Evolutionary conservation across 139 green algal genomes (phyloP).

Genomic region (Yamagishiella unicocca): DNA sequence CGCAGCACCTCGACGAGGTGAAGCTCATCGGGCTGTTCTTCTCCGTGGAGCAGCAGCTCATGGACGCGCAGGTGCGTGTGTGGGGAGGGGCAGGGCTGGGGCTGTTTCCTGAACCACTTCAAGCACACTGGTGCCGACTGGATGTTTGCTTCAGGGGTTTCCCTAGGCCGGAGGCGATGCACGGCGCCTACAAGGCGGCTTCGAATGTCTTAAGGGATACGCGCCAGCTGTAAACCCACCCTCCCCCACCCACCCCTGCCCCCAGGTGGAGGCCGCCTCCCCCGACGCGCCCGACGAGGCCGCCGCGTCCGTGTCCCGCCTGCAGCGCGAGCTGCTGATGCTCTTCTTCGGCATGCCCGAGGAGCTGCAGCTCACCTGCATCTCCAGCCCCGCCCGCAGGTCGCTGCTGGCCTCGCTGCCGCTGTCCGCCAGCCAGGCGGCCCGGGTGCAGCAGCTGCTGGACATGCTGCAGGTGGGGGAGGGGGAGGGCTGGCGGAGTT

Average conservation of each 20-base stretch:
- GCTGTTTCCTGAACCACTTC: too few relatives aligned
- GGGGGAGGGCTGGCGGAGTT: too few relatives aligned
- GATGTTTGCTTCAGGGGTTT: too few relatives aligned
- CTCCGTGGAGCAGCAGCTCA: slow-evolving; percentile 45
- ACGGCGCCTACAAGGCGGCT: background rate
- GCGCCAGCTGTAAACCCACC: background rate
- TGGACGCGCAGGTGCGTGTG: slow-evolving; percentile 30
- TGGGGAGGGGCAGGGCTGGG: background rate
- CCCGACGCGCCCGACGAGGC: slow-evolving; percentile 35
- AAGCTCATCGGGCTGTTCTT: slow-evolving; percentile 57
- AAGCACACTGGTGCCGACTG: too few relatives aligned
- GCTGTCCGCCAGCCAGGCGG: slow-evolving; percentile 8
- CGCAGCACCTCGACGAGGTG: slow-evolving; percentile 55
- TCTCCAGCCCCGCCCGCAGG: slow-evolving; percentile 15
- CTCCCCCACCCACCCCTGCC: background rate
- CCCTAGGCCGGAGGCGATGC: background rate
- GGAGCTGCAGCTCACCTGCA: slow-evolving; percentile 48
- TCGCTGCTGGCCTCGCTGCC: slow-evolving; percentile 24
- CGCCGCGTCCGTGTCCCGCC: background rate
- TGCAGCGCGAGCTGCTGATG: slow-evolving; percentile 45
- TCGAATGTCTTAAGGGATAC: background rate
- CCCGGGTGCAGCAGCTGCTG: slow-evolving; percentile 23
- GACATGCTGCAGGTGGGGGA: slow-evolving; percentile 23
- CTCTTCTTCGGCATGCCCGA: slow-evolving; percentile 49
- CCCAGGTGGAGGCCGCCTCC: slow-evolving; percentile 24